phyloP scores from a whole-genome alignment of 2,329 filamentous ascomycete genomes.

The Curvularia sp. region DNA sequence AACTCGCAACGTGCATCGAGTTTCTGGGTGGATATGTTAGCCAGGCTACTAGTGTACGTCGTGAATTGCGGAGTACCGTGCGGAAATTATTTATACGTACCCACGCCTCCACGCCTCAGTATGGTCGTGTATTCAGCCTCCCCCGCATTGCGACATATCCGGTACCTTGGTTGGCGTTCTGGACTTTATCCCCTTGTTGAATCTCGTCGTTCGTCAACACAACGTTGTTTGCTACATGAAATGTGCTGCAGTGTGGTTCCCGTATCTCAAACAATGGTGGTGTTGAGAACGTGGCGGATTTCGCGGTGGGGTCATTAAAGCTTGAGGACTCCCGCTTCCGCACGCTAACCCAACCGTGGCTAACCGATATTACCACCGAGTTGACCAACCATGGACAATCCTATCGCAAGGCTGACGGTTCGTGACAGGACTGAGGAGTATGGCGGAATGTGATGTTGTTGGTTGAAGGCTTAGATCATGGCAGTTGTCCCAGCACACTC shows the following conservation, averaged over 20 bases:
- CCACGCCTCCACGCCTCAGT: conserved; percentile 5
- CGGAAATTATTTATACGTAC: conserved; percentile 11
- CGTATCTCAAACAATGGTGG: conserved; percentile 4
- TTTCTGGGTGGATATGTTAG: conserved; percentile 9
- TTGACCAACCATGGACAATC: too few species aligned
- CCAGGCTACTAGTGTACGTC: conserved; percentile 14
- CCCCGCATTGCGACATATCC: conserved; percentile 3
- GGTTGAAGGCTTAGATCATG: too few species aligned
- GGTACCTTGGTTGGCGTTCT: background rate
- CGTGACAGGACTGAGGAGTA: too few species aligned
- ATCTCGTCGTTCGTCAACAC: background rate
- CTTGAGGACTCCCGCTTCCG: conserved; percentile 6
- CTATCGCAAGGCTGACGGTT: too few species aligned
- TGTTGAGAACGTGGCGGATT: conserved; percentile 22
- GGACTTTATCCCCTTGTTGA: background rate
- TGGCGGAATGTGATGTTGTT: too few species aligned
- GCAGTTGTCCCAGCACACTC: too few species aligned
- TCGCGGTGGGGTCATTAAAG: conserved; percentile 19
- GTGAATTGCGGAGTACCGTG: conserved; percentile 4
- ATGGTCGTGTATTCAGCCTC: background rate
- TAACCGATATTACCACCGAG: conserved; percentile 23
- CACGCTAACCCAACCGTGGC: conserved; percentile 22
- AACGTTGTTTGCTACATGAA: background rate
- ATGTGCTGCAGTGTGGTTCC: background rate
- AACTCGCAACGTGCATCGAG: conserved; percentile 12